phyloP scores from a whole-genome alignment of 2,329 filamentous ascomycete genomes.

The Chrysoporthe deuterocubensis region DNA sequence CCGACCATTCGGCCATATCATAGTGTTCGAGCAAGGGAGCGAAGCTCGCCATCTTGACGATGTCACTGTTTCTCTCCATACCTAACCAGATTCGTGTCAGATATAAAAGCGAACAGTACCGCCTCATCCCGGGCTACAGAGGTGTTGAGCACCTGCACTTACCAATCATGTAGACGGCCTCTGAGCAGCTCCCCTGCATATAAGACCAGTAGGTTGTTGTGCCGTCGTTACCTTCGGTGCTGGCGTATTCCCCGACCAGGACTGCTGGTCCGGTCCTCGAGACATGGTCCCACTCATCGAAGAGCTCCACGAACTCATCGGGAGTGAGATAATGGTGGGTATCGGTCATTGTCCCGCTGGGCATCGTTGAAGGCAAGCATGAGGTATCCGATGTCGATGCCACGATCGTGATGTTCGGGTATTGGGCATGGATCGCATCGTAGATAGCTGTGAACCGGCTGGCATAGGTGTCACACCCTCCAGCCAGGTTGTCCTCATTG shows the following conservation, averaged over 20 bases:
- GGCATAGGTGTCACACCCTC: constrained; percentile 41
- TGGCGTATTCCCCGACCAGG: constrained; percentile 4
- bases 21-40: constrained; percentile 39
- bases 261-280: not conserved
- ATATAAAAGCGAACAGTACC: not conserved
- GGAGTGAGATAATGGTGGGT: constrained; percentile 26
- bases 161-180: constrained; percentile 57
- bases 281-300: constrained; percentile 36
- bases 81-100: not conserved
- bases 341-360: constrained; percentile 27
- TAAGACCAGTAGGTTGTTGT: constrained; percentile 2
- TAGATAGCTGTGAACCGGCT: constrained; percentile 53
- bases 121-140: too few species aligned
- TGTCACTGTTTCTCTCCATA: constrained; percentile 50
- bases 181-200: constrained; percentile 30
- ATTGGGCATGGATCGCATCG: constrained; percentile 31
- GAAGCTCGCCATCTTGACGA: constrained; percentile 13
- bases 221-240: constrained; percentile 9
- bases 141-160: not conserved
- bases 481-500: constrained; percentile 56
- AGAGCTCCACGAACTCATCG: constrained; percentile 42
- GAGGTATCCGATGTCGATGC: constrained; percentile 43
- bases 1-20: constrained; percentile 54
- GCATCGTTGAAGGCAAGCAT: constrained; percentile 39
- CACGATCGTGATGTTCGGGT: constrained; percentile 21